phyloP scores from a whole-genome alignment of 495 filamentous ascomycete species.

The Bombardia bombarda region DNA sequence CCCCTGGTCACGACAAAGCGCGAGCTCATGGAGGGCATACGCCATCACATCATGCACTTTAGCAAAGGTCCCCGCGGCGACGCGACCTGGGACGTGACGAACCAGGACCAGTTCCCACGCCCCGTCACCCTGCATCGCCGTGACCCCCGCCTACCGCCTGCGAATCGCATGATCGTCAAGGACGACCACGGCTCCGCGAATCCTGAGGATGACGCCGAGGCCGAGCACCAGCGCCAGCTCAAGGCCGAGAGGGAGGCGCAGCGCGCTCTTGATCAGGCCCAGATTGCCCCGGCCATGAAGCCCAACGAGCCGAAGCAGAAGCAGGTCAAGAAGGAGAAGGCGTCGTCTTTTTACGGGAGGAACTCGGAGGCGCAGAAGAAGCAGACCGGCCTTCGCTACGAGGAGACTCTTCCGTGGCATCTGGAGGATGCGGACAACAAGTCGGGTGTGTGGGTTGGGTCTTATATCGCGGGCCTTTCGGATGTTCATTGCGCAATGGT shows the following conservation, averaged over 20 bases:
- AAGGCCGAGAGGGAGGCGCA: constrained; percentile 75
- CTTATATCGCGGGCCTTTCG: constrained; percentile 77
- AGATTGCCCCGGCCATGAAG: constrained; percentile 68
- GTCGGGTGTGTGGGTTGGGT: constrained; percentile 78
- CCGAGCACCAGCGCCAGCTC: constrained; percentile 49
- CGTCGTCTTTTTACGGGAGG: constrained; percentile 46
- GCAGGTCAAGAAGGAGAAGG: constrained; percentile 71
- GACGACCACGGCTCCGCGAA: constrained; percentile 43
- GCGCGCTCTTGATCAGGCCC: constrained; percentile 71
- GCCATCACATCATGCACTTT: constrained; percentile 80
- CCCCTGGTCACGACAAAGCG: constrained; percentile 76
- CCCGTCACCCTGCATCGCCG: constrained; percentile 84
- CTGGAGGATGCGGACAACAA: constrained; percentile 93
- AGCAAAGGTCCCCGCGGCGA: constrained; percentile 17
- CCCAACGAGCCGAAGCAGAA: constrained; percentile 50
- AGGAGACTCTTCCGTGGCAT: constrained; percentile 94
- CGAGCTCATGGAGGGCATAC: constrained; percentile 67
- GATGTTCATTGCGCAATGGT: constrained; percentile 68
- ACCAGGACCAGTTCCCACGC: constrained; percentile 75
- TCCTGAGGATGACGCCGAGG: constrained; percentile 58
- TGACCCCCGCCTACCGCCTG: constrained; percentile 67
- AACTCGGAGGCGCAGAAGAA: constrained; percentile 68
- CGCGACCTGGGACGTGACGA: constrained; percentile 57
- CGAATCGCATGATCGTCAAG: constrained; percentile 43
- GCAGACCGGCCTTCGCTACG: constrained; percentile 73